A percentile compares a stretch with the other conserved stretches of the same genome.
Evolutionary conservation across 345 rosid species (phyloP).

Genomic region (Diplotaxis tenuifolia): DNA sequence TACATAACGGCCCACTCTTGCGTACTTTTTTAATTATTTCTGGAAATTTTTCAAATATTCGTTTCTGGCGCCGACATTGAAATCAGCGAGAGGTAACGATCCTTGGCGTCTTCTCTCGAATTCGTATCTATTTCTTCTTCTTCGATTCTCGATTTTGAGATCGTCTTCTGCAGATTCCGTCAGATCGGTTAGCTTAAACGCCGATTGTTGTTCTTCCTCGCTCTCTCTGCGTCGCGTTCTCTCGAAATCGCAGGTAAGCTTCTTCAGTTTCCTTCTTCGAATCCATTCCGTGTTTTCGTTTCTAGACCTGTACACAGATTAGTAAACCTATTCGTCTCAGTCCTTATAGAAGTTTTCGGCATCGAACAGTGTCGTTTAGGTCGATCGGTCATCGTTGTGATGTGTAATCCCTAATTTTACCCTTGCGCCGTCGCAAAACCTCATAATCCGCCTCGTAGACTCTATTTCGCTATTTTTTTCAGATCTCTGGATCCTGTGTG

Average conservation of each 20-base stretch:
- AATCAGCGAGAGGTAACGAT: slow-evolving; percentile 25
- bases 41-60: slow-evolving; percentile 19
- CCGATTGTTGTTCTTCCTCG: slow-evolving; percentile 9
- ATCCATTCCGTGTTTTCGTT: background rate
- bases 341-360: too few relatives aligned
- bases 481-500: slow-evolving; percentile 5
- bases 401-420: slow-evolving; percentile 9
- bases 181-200: slow-evolving; percentile 9
- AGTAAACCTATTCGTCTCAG: too few relatives aligned
- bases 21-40: background rate
- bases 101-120: slow-evolving; percentile 13
- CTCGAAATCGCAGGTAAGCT: slow-evolving; percentile 5
- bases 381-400: slow-evolving; percentile 10
- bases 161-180: slow-evolving; percentile 4
- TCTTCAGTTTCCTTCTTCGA: background rate
- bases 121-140: background rate
- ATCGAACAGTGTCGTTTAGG: background rate
- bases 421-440: background rate
- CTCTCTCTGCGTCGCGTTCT: slow-evolving; percentile 13
- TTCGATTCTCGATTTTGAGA: background rate
- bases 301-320: background rate
- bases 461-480: background rate
- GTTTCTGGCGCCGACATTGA: slow-evolving; percentile 35
- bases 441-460: background rate
- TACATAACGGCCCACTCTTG: background rate